Conservation (phyloP, 108 stramenopile species). For the Cafeteria roenbergensis region DNA sequence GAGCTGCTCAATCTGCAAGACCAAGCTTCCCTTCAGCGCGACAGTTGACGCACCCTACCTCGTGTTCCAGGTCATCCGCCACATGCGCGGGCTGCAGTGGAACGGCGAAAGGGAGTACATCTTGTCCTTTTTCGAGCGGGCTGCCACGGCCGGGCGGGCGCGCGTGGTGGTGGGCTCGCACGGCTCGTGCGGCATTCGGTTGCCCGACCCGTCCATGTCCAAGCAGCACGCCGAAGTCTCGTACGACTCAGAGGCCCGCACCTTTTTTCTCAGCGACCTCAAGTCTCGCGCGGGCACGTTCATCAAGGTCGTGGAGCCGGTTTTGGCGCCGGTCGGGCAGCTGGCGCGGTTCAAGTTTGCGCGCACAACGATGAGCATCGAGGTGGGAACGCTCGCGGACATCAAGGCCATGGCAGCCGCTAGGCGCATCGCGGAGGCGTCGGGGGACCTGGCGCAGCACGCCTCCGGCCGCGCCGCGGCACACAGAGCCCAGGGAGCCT, state of each 20-base stretch:
- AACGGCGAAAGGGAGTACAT: conserved; percentile 7
- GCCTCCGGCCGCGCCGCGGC: too few relatives aligned
- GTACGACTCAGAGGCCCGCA: not conserved
- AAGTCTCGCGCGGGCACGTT: not conserved
- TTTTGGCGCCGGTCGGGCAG: too few relatives aligned
- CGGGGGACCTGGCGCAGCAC: too few relatives aligned
- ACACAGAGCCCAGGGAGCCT: too few relatives aligned
- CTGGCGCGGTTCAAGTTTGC: too few relatives aligned
- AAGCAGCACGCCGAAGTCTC: not conserved
- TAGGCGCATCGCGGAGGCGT: too few relatives aligned
- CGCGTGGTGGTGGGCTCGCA: not conserved
- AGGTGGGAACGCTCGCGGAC: too few relatives aligned
- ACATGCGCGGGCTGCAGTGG: conserved; percentile 12
- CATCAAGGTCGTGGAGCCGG: too few relatives aligned
- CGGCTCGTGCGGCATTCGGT: not conserved
- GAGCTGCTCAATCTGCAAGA: not conserved
- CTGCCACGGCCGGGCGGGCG: too few relatives aligned
- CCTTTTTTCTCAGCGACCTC: not conserved
- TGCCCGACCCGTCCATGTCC: conserved; percentile 2
- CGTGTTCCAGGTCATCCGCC: conserved; percentile 3
- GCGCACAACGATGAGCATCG: too few relatives aligned
- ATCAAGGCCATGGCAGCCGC: too few relatives aligned
- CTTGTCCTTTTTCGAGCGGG: not conserved
- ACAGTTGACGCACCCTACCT: conserved; percentile 1
- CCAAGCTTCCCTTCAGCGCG: not conserved